Conservation (phyloP, 306 rosid species). For the Cicer bijugum region DNA sequence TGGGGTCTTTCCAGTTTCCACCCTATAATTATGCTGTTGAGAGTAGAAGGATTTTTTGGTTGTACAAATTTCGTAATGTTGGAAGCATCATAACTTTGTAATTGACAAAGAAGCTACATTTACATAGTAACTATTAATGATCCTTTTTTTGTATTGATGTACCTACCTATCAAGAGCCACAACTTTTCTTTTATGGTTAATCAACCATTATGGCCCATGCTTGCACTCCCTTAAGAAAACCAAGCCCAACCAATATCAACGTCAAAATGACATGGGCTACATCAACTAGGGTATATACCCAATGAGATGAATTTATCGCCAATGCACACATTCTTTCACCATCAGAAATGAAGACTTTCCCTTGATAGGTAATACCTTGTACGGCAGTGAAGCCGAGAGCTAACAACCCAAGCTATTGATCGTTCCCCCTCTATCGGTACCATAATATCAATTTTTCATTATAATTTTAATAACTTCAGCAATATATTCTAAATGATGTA, state of each 20-base stretch:
- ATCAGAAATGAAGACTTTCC: conserved; percentile 13
- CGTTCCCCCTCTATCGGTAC: conserved; percentile 17
- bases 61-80: conserved; percentile 31
- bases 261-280: conserved; percentile 29
- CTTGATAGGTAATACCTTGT: conserved; percentile 6
- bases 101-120: conserved; percentile 16
- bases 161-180: conserved; percentile 7
- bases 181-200: conserved; percentile 1
- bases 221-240: conserved; percentile 13
- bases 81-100: conserved; percentile 5
- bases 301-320: neutral
- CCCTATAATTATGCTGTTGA: conserved; percentile 7
- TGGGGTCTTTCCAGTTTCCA: neutral
- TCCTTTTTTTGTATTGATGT: neutral
- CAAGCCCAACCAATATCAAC: conserved; percentile 28
- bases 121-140: neutral
- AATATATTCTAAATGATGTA: conserved; percentile 1
- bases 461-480: neutral
- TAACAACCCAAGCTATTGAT: conserved; percentile 27
- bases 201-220: neutral
- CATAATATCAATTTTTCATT: conserved; percentile 16
- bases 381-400: neutral
- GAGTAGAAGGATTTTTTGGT: conserved; percentile 13
- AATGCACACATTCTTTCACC: conserved; percentile 2
- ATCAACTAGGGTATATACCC: neutral